Percentiles rank a stretch among this genome's conserved stretches.
Evolutionary conservation across 1,284 basidiomycete genomes (phyloP).

Genomic region (Macrocystidia cucumis): DNA sequence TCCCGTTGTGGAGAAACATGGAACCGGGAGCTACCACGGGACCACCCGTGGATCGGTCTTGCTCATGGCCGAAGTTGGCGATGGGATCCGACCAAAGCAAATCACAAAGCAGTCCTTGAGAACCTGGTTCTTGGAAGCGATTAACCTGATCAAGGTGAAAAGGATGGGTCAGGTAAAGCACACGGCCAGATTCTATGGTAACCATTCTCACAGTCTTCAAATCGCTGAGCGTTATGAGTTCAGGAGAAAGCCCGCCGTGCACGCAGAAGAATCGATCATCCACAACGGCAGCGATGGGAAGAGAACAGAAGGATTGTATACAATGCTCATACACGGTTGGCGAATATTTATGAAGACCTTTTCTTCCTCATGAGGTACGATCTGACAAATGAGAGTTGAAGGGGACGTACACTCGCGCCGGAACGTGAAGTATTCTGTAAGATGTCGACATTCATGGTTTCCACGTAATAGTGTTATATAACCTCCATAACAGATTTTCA

Average conservation of each 20-base stretch:
- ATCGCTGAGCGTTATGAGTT: slow-evolving; percentile 80
- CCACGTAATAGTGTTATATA: slow-evolving; percentile 89
- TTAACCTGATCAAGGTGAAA: slow-evolving; percentile 49
- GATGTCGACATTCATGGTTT: slow-evolving; percentile 96
- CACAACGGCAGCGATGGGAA: slow-evolving; percentile 90
- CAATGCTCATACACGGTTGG: slow-evolving; percentile 85
- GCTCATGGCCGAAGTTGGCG: slow-evolving; percentile 67
- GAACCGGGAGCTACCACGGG: slow-evolving; percentile 33
- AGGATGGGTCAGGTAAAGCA: background rate
- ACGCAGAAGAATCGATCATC: slow-evolving; percentile 98
- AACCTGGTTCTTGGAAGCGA: slow-evolving; percentile 92
- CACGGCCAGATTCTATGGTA: background rate
- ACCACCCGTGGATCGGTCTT: slow-evolving; percentile 28
- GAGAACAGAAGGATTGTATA: slow-evolving; percentile 84
- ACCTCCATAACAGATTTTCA: slow-evolving; percentile 93
- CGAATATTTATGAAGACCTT: slow-evolving; percentile 89
- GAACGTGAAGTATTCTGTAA: slow-evolving; percentile 97
- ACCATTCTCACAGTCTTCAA: slow-evolving; percentile 61
- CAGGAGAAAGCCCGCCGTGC: slow-evolving; percentile 93
- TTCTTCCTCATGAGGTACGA: slow-evolving; percentile 18
- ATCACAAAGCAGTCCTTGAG: slow-evolving; percentile 90
- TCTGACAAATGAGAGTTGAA: background rate
- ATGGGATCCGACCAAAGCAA: slow-evolving; percentile 93
- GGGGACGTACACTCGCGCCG: slow-evolving; percentile 79
- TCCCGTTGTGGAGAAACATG: slow-evolving; percentile 81